phyloP scores from a whole-genome alignment of 768 basidiomycete species.

The Tulasnella sp. region DNA sequence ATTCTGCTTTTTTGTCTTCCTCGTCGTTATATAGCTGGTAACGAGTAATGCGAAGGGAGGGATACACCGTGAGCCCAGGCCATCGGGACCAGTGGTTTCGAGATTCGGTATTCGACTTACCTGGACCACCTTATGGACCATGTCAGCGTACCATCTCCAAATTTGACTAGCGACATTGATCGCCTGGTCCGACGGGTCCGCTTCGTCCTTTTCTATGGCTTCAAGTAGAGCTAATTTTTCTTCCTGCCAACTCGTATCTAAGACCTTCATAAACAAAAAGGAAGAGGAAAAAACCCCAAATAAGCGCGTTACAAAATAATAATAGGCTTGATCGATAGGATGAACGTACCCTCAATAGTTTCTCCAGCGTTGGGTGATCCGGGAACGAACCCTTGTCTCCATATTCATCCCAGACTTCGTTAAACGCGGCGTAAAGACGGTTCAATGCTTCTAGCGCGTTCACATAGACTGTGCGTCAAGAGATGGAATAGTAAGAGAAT shows the following conservation, averaged over 20 bases:
- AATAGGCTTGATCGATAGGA: background rate
- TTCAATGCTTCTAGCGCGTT: background rate
- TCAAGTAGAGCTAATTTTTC: background rate
- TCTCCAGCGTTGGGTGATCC: background rate
- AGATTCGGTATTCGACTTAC: background rate
- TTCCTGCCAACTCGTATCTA: background rate
- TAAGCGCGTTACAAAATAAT: background rate
- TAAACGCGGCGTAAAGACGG: background rate
- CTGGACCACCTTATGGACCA: background rate
- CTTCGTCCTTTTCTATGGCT: background rate
- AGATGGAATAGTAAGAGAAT: background rate
- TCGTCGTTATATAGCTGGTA: background rate
- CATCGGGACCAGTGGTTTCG: background rate
- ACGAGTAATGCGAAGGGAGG: too few relatives aligned
- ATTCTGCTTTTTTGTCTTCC: background rate
- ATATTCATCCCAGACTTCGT: background rate
- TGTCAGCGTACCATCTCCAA: too few relatives aligned
- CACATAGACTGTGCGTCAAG: background rate
- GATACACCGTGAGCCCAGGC: too few relatives aligned
- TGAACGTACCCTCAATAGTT: background rate
- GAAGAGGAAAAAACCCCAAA: background rate
- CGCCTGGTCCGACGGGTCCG: background rate
- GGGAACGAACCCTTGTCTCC: background rate
- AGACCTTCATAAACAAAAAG: background rate
- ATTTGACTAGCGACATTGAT: too few relatives aligned